Evolutionary conservation across 257 asterid species (phyloP), one percentile per base, ranked within the genome.

Genomic region (Ehretia macrophylla): DNA sequence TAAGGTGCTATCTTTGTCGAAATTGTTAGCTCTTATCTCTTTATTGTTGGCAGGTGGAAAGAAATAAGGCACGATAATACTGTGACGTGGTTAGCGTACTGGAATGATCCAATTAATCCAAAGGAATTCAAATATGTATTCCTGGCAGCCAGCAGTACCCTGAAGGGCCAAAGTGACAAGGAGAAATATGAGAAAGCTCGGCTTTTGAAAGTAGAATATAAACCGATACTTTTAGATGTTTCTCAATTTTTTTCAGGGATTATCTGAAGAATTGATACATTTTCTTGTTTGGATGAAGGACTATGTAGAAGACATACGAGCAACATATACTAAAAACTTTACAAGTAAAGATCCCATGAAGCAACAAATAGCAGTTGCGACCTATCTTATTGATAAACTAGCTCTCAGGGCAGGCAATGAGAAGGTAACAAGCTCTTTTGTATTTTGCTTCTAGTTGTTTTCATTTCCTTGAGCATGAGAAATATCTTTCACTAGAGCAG

Each of bases 351-450:
- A 92, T 83, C 70, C 81, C 45, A 75, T 80, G 39, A 92, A 76
- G 88, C 83, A 82, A 72, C 99, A 92, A 83, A 77, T 92, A 78
- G 96, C 97, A 23, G 99, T 92, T 68, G 97, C 99, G 14, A 92
- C 99, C 60, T 92, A 92, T 74, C 99, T 92, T 72, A 92, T 92
- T 57, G 99, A 92, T 77, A 88, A 88, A 77, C 75, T 92, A 69
- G 99, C 99, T 71, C 94, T 92, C 64, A 92, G 99, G 87, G 99
- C 99, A 19, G 99, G 99, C 79, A 92, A 92, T 72, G 99, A 92
- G 80, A 92, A 92, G 97, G 99, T 89, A 82, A 59, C 35, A 27
- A 27, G n/a, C 35, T 27, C 35, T 27, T n/a, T 27, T 27, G 35
- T 27, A 27, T 27, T n/a, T 27, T 27, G 35, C 35, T 27, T 27